A percentile compares a stretch with the other conserved stretches of the same genome.
Evolutionary conservation across 1,284 basidiomycete genomes (phyloP).

Genomic region (Austropuccinia psidii): DNA sequence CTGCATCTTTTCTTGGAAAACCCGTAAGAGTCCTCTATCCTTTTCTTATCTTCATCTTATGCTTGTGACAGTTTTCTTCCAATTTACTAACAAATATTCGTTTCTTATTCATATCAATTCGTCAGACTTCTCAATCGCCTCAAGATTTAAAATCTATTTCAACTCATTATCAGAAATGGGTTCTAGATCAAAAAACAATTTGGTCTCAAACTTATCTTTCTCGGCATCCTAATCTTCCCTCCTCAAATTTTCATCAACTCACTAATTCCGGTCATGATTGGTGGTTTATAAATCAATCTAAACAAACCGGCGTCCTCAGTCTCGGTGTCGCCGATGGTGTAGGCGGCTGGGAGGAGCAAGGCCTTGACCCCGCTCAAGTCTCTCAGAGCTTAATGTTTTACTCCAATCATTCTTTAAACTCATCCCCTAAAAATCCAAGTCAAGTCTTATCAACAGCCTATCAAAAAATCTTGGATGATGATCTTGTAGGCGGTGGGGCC

Average conservation of each 20-base stretch:
- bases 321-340: conserved; percentile 33
- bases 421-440: not conserved
- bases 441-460: conserved; percentile 3
- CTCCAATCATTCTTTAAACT: not conserved
- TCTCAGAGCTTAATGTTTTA: conserved; percentile 31
- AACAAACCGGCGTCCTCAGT: not conserved
- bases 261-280: conserved; percentile 32
- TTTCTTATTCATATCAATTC: too few species aligned
- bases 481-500: conserved; percentile 1
- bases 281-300: conserved; percentile 23
- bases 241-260: not conserved
- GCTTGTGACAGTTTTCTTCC: too few species aligned
- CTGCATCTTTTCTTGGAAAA: conserved; percentile 15
- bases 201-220: not conserved
- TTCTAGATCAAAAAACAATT: not conserved
- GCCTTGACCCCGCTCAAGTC: conserved; percentile 26
- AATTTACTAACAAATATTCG: too few species aligned
- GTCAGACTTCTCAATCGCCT: too few species aligned
- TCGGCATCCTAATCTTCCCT: not conserved
- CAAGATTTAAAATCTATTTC: not conserved
- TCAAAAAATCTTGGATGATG: conserved; percentile 6
- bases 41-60: not conserved
- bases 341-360: conserved; percentile 26
- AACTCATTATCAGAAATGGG: conserved; percentile 9
- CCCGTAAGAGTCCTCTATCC: not conserved